phyloP scores from a whole-genome alignment of 805 yeast genomes.

The Myxozyma monticola region DNA sequence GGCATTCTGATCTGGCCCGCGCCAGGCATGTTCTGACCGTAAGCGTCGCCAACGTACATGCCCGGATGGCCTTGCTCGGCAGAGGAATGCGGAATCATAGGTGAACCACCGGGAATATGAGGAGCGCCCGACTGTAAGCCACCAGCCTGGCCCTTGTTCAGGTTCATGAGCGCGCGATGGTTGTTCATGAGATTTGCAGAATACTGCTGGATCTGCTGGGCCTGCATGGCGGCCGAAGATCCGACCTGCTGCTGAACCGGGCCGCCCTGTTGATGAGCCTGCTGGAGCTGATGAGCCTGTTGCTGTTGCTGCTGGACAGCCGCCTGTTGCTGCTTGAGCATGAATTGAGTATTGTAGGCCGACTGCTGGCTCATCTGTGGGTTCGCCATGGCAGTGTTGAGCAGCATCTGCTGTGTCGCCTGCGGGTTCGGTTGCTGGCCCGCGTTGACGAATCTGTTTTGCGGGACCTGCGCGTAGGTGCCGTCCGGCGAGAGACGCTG shows the following conservation, averaged over 20 bases:
- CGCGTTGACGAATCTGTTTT: constrained; percentile 6
- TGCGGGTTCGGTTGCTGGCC: constrained; percentile 18
- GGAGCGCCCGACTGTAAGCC: constrained; percentile 12
- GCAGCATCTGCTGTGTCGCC: constrained; percentile 31
- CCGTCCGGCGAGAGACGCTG: constrained; percentile 42
- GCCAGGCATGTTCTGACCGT: constrained; percentile 39
- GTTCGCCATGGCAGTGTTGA: constrained; percentile 31
- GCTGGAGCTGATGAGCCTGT: constrained; percentile 32
- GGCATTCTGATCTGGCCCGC: constrained; percentile 28
- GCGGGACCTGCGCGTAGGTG: constrained; percentile 29
- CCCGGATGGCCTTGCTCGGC: constrained; percentile 22
- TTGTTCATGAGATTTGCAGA: constrained; percentile 22
- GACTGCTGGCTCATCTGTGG: constrained; percentile 9
- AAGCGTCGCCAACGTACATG: constrained; percentile 25
- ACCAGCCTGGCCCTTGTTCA: constrained; percentile 14
- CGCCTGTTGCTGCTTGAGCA: constrained; percentile 34
- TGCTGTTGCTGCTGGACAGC: constrained; percentile 18
- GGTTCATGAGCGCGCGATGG: constrained; percentile 21
- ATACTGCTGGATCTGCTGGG: constrained; percentile 30
- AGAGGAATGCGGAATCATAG: constrained; percentile 20
- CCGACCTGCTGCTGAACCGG: constrained; percentile 11
- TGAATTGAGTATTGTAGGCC: constrained; percentile 33
- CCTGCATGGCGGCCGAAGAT: constrained; percentile 22
- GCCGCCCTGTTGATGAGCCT: constrained; percentile 36
- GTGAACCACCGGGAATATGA: constrained; percentile 21